Percentiles rank a stretch among this genome's conserved stretches.
Evolutionary conservation across 2,329 filamentous ascomycete species (phyloP).

Genomic region (Aspergillus texensis): DNA sequence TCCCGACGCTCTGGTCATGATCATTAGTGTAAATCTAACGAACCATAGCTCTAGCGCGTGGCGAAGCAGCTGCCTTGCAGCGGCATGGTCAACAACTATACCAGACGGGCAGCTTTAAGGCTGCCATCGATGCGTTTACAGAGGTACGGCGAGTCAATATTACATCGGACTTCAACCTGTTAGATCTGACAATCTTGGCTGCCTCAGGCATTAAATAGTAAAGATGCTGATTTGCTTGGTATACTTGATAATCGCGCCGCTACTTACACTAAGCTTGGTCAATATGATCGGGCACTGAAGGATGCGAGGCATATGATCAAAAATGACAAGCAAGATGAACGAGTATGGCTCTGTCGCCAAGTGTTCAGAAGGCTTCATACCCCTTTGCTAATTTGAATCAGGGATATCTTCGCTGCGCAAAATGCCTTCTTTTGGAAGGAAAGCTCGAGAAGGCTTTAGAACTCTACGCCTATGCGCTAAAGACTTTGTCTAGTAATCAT

Average conservation of each 20-base stretch:
- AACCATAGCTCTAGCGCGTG: constrained; percentile 15
- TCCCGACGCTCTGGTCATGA: neutral
- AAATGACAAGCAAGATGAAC: constrained; percentile 52
- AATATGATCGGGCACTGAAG: constrained; percentile 54
- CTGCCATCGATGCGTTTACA: constrained; percentile 47
- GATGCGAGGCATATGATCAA: constrained; percentile 63
- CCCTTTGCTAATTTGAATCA: constrained; percentile 22
- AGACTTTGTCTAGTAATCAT: constrained; percentile 49
- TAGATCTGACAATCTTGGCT: neutral
- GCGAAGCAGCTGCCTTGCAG: constrained; percentile 32
- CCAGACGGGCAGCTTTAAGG: constrained; percentile 45
- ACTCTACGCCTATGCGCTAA: constrained; percentile 62
- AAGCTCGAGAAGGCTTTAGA: constrained; percentile 57
- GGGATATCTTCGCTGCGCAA: constrained; percentile 61
- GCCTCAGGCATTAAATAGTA: constrained; percentile 40
- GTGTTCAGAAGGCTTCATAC: neutral
- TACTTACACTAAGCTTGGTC: constrained; percentile 55
- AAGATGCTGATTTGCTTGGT: constrained; percentile 36
- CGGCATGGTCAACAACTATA: constrained; percentile 48
- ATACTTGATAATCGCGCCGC: constrained; percentile 60
- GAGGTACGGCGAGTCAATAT: constrained; percentile 32
- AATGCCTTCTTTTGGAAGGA: constrained; percentile 48
- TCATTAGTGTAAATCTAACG: neutral
- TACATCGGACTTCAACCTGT: neutral
- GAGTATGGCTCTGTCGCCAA: constrained; percentile 34